Percentiles rank a stretch among this genome's conserved stretches.
These are phyloP conservation scores for Colletotrichum navitas DNA, from an alignment of 2,329 filamentous ascomycete species.

Conservation along the genomic window DNA sequence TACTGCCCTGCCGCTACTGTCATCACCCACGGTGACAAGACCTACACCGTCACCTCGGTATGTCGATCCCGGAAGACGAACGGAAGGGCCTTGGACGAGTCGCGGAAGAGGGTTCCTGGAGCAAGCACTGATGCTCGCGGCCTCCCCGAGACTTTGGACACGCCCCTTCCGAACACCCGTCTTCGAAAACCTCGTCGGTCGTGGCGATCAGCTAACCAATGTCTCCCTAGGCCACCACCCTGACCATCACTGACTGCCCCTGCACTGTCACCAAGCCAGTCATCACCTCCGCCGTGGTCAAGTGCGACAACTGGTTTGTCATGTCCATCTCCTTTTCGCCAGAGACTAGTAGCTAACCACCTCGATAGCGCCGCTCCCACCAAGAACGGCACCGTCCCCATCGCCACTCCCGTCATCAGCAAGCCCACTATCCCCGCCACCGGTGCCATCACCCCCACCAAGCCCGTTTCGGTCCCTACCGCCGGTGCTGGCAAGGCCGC, in stretches of 20 bases:
- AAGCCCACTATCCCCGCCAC: conserved; percentile 49
- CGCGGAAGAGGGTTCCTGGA: conserved; percentile 52
- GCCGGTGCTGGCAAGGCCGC: conserved; percentile 69
- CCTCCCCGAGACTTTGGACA: background rate
- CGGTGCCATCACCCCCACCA: conserved; percentile 47
- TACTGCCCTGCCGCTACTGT: conserved; percentile 78
- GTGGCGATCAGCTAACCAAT: conserved; percentile 49
- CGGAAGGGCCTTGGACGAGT: background rate
- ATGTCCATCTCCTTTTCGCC: background rate
- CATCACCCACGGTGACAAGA: conserved; percentile 73
- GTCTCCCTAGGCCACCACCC: conserved; percentile 67
- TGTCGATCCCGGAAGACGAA: conserved; percentile 4
- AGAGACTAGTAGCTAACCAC: conserved; percentile 19
- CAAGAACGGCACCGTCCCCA: conserved; percentile 45
- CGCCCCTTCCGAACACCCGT: background rate
- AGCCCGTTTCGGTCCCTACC: conserved; percentile 57
- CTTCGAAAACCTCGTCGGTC: background rate
- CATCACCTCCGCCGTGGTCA: conserved; percentile 63
- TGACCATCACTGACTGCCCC: conserved; percentile 80
- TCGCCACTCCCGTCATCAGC: conserved; percentile 48
- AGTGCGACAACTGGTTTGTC: conserved; percentile 66
- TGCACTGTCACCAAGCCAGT: conserved; percentile 75
- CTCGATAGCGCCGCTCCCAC: conserved; percentile 32
- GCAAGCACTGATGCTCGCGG: background rate
- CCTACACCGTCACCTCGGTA: conserved; percentile 73